Evolutionary conservation across 768 basidiomycete genomes (phyloP), one percentile per base, ranked within the genome.

Genomic region (Collybiopsis luxurians): DNA sequence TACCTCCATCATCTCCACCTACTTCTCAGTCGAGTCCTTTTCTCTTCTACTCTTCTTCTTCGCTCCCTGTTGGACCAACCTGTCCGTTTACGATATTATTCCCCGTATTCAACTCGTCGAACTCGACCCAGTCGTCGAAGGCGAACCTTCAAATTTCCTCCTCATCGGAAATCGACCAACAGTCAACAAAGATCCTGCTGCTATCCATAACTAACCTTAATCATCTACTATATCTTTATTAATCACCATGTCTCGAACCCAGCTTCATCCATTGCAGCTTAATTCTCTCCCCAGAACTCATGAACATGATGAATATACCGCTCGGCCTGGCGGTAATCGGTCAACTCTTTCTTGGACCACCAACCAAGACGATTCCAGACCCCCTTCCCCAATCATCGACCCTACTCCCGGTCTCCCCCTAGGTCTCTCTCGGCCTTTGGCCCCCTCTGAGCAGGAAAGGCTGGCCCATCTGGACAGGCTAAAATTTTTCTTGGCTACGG

Each of bases 401-500:
- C 63, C 63, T 10, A 68, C 70, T 0, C 70, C 71, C 0, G 71
- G 70, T 13, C 66, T 78, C n/a, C 67, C 73, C 12, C 63, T 67
- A 15, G 78, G 77, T 13, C 78, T 86, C 19, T 75, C 78, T 19
- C 74, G 87, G n/a, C 78, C 85, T 0, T 78, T 92, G 47, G 83
- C 79, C 5, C 66, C 79, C 1, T 73, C 80, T 49, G 90, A 92
- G 68, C 83, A 85, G 56, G 87, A 89, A 21, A 78, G 82, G 24
- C 75, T 93, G 40, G 81, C 82, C n/a, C 79, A 88, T 61, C 80
- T 95, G 21, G 90, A 95, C 63, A 72, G 84, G 21, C 88, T 95
- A 71, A 94, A 94, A 73, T 89, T 86, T 73, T 95, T 95, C 73
- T 84, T 95, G 44, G 89, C 90, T 15, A 92, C 90, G 11, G 92